A percentile compares a stretch with the other conserved stretches of the same genome.
Conservation (phyloP, 2,329 filamentous ascomycete genomes). For the Magnaporthiopsis rhizophila region DNA sequence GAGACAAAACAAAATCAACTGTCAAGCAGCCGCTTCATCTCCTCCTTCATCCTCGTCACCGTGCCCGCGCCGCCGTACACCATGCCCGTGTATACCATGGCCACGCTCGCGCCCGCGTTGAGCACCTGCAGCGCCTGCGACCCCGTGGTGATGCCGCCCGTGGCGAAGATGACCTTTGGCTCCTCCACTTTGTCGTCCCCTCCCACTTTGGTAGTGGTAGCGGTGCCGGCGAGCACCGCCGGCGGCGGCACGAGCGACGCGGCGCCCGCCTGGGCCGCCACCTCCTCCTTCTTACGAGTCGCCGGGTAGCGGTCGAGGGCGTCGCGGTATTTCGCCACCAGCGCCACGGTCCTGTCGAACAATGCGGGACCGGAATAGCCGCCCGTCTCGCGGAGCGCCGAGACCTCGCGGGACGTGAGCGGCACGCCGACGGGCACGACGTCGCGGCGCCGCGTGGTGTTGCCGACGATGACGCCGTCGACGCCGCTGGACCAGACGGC, state of each 20-base stretch:
- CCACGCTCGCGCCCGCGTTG: constrained; percentile 82
- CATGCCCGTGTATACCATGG: constrained; percentile 80
- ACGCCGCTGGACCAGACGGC: constrained; percentile 79
- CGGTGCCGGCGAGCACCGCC: background rate
- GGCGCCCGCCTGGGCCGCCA: constrained; percentile 21
- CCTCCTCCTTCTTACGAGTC: constrained; percentile 18
- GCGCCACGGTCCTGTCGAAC: constrained; percentile 68
- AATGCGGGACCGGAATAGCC: constrained; percentile 88
- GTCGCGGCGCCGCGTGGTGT: constrained; percentile 82
- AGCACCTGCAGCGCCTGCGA: constrained; percentile 74
- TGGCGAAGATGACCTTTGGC: constrained; percentile 83
- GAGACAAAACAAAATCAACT: background rate
- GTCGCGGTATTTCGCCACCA: constrained; percentile 73
- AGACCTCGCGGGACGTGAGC: constrained; percentile 58
- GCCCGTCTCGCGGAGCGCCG: constrained; percentile 65
- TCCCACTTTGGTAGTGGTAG: too few species aligned
- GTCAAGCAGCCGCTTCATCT: constrained; percentile 42
- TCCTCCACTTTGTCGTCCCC: constrained; percentile 18
- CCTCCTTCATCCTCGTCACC: constrained; percentile 55
- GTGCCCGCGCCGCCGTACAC: constrained; percentile 59
- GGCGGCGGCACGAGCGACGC: constrained; percentile 25
- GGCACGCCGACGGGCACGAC: constrained; percentile 59
- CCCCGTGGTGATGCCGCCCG: constrained; percentile 85
- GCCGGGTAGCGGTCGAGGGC: constrained; percentile 47
- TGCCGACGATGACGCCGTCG: constrained; percentile 92